Percentiles rank a stretch among this genome's conserved stretches.
Conservation (phyloP, 2,329 filamentous ascomycete species). For the Ceratocystis diversiconidia region DNA sequence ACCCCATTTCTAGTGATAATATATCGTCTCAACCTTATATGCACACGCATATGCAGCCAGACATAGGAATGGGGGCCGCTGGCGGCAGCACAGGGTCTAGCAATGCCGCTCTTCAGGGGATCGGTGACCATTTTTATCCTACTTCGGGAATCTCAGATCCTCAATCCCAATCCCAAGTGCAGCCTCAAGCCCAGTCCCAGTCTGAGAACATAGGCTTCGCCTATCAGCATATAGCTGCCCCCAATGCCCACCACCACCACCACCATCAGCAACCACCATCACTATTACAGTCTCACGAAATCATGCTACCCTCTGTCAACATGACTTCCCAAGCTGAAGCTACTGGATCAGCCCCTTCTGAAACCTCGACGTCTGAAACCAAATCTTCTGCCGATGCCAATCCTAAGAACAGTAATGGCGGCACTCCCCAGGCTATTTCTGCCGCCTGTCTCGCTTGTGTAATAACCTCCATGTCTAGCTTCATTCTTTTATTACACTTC, state of each 20-base stretch:
- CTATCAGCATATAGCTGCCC: not conserved
- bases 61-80: not conserved
- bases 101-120: not conserved
- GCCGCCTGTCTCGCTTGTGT: constrained; percentile 44
- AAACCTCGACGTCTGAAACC: not conserved
- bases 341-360: not conserved
- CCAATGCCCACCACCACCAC: not conserved
- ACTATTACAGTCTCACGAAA: not conserved
- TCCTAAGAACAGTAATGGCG: not conserved
- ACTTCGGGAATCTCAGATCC: not conserved
- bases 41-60: not conserved
- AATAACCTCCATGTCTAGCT: constrained; percentile 23
- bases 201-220: not conserved
- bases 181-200: not conserved
- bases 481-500: not conserved
- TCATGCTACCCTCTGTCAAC: constrained; percentile 3
- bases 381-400: not conserved
- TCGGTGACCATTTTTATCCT: not conserved
- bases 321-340: not conserved
- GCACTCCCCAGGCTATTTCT: constrained; percentile 25
- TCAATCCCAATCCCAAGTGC: not conserved
- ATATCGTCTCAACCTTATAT: not conserved
- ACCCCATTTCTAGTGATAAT: not conserved
- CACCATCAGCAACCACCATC: not conserved
- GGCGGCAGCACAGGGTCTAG: not conserved